A percentile compares a stretch with the other conserved stretches of the same genome.
phyloP scores from a whole-genome alignment of 805 yeast species.

The Starmera quercuum region DNA sequence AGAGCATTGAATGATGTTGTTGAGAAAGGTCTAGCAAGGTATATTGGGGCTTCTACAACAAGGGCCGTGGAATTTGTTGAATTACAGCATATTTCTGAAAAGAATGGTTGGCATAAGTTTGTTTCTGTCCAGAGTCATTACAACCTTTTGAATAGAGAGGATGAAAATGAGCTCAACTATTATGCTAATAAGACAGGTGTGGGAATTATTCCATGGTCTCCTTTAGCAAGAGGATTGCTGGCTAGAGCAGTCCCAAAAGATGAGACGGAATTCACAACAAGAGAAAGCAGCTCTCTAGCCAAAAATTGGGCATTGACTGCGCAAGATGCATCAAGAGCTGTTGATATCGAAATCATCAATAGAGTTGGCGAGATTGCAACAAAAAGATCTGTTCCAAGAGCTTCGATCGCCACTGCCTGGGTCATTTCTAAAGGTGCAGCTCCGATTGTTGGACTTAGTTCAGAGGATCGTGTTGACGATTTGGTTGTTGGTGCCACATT shows the following conservation, averaged over 20 bases:
- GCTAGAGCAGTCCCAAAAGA: conserved; percentile 34
- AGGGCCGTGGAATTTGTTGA: conserved; percentile 44
- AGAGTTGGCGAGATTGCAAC: conserved; percentile 51
- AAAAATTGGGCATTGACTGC: neutral
- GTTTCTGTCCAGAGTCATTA: conserved; percentile 52
- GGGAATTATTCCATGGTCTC: conserved; percentile 57
- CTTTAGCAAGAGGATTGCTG: conserved; percentile 47
- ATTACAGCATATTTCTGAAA: conserved; percentile 50
- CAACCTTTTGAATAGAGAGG: conserved; percentile 54
- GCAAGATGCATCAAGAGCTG: conserved; percentile 7
- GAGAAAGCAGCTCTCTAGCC: conserved; percentile 3
- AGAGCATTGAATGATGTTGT: conserved; percentile 46
- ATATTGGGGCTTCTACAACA: conserved; percentile 63
- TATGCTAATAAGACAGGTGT: conserved; percentile 46
- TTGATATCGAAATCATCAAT: conserved; percentile 28
- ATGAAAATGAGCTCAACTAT: conserved; percentile 54
- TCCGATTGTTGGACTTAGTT: conserved; percentile 51
- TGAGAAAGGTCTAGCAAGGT: conserved; percentile 37
- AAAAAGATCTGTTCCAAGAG: conserved; percentile 42
- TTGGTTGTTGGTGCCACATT: conserved; percentile 35
- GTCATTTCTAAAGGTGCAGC: conserved; percentile 38
- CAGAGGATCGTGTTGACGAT: conserved; percentile 43
- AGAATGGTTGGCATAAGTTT: conserved; percentile 49
- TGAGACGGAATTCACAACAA: conserved; percentile 1
- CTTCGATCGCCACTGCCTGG: conserved; percentile 47